Conservation (phyloP, 73 alveolate species). For the Tetrahymena thermophila region DNA sequence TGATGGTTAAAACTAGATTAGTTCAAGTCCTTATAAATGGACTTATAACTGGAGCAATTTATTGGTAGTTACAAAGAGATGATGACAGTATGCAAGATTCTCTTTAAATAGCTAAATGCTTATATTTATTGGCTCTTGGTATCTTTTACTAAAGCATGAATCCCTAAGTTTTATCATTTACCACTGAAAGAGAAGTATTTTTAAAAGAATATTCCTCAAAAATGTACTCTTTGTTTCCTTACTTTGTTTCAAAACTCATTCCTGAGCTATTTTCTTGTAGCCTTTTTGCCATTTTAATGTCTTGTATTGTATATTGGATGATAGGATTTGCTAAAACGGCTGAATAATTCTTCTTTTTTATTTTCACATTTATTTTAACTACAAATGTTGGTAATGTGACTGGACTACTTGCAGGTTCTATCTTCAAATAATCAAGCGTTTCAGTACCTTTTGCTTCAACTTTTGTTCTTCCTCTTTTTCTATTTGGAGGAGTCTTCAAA, state of each 20-base stretch:
- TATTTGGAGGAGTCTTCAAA: not conserved
- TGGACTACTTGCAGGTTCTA: not conserved
- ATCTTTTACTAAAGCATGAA: not conserved
- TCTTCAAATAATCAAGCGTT: not conserved
- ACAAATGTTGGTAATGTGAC: not conserved
- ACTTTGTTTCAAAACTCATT: not conserved
- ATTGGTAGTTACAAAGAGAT: not conserved
- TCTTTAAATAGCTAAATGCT: not conserved
- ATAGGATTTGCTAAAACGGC: not conserved
- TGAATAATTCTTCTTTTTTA: not conserved
- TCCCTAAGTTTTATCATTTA: not conserved
- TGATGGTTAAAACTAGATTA: not conserved
- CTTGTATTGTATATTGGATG: not conserved
- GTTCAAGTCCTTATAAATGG: not conserved
- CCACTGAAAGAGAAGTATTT: not conserved
- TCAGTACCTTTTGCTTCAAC: not conserved
- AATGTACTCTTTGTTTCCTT: not conserved
- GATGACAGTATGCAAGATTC: not conserved
- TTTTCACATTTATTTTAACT: not conserved
- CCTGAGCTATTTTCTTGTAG: not conserved
- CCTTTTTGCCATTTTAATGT: not conserved
- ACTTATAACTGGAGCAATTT: not conserved
- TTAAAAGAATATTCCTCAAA: not conserved
- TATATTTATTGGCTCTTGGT: not conserved
- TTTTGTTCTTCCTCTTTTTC: not conserved